Conservation (phyloP, 441 rosid genomes). For the Corymbia calophylla region DNA sequence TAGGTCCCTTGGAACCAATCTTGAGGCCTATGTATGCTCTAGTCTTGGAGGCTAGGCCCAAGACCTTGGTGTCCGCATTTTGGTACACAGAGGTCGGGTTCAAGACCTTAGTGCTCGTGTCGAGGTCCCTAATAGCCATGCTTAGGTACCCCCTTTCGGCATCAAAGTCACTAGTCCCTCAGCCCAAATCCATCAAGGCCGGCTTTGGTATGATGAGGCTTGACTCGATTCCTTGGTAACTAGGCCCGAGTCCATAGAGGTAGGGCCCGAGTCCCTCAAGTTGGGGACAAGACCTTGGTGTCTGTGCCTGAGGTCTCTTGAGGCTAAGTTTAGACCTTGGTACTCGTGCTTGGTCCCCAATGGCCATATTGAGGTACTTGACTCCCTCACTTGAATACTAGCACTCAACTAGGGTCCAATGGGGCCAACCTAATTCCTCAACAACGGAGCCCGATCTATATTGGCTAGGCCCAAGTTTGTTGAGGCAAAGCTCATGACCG, state of each 20-base stretch:
- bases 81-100: background rate
- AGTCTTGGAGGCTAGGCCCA: background rate
- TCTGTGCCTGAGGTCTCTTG: background rate
- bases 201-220: background rate
- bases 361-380: background rate
- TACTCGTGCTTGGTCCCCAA: background rate
- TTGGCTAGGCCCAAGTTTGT: background rate
- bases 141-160: fast-evolving
- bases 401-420: background rate
- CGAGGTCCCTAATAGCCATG: background rate
- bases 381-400: background rate
- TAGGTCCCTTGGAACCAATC: background rate
- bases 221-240: background rate
- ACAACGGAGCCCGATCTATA: background rate
- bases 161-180: background rate
- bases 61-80: background rate
- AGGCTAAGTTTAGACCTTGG: background rate
- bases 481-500: background rate
- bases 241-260: background rate
- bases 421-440: background rate
- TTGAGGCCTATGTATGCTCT: background rate
- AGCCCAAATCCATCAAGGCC: background rate
- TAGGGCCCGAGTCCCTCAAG: background rate
- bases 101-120: background rate
- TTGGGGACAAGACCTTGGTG: background rate